Conservation (phyloP, 2,329 filamentous ascomycete species). For the Macroventuria anomochaeta region DNA sequence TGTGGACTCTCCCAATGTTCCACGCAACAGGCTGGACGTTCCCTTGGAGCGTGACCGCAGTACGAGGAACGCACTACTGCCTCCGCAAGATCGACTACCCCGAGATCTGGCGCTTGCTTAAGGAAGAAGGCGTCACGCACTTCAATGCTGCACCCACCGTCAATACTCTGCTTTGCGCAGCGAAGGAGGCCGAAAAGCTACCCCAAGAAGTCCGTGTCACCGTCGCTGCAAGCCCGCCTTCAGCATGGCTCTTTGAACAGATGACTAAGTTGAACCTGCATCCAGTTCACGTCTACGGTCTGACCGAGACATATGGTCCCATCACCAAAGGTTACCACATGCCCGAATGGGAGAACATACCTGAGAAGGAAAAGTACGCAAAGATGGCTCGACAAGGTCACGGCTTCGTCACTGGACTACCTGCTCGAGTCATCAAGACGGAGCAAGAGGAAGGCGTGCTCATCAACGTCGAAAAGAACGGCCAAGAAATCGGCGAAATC, state of each 20-base stretch:
- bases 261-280: conserved; percentile 88
- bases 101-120: conserved; percentile 87
- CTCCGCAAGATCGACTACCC: conserved; percentile 94
- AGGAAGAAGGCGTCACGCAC: conserved; percentile 86
- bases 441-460: conserved; percentile 72
- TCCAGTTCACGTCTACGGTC: conserved; percentile 91
- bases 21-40: conserved; percentile 79
- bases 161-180: conserved; percentile 87
- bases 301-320: conserved; percentile 89
- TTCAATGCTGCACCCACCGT: conserved; percentile 97
- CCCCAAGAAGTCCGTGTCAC: conserved; percentile 79
- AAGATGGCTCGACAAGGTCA: conserved; percentile 95
- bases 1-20: conserved; percentile 93
- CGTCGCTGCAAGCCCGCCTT: conserved; percentile 90
- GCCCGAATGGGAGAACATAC: conserved; percentile 80
- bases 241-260: conserved; percentile 86
- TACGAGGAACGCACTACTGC: conserved; percentile 93
- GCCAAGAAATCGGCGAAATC: conserved; percentile 81
- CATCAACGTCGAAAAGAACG: conserved; percentile 71
- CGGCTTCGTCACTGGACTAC: conserved; percentile 83
- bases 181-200: conserved; percentile 74
- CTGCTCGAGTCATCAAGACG: conserved; percentile 80
- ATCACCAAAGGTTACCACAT: conserved; percentile 93
- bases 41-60: conserved; percentile 90
- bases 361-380: conserved; percentile 77